These are phyloP conservation scores for Hygrophorus russula DNA, from an alignment of 768 basidiomycete species.

Conservation along the genomic window DNA sequence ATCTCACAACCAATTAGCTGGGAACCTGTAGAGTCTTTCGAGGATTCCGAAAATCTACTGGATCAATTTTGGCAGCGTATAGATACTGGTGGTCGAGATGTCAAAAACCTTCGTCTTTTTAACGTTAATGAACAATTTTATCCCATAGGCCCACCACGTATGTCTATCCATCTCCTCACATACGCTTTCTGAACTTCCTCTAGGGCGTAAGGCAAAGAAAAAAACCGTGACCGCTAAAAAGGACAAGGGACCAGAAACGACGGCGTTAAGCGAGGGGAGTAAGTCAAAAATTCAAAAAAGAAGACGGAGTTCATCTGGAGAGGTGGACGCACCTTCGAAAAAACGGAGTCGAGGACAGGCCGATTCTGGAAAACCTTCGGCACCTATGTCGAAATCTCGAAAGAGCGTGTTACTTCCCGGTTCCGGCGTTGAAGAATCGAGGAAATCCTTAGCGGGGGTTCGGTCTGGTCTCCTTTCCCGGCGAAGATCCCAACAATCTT, in stretches of 20 bases:
- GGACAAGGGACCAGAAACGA: not conserved
- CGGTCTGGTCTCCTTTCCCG: not conserved
- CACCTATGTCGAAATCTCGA: slow-evolving; percentile 10
- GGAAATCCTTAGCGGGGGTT: not conserved
- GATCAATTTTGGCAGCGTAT: slow-evolving; percentile 40
- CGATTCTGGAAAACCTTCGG: not conserved
- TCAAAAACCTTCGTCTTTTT: slow-evolving; percentile 36
- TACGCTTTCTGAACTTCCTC: not conserved
- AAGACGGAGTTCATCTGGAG: not conserved
- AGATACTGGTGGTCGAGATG: slow-evolving; percentile 38
- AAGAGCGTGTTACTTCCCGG: too few relatives aligned
- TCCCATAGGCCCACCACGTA: slow-evolving; percentile 52
- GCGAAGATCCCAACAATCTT: not conserved
- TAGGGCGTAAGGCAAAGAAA: slow-evolving; percentile 14
- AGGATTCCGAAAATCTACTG: slow-evolving; percentile 43
- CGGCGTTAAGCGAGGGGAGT: too few relatives aligned
- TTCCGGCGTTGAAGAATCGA: too few relatives aligned
- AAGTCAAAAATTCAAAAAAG: not conserved
- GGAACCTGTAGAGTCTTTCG: slow-evolving; percentile 57
- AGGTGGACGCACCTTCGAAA: slow-evolving; percentile 2
- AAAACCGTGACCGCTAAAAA: not conserved
- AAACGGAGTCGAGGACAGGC: slow-evolving; percentile 1
- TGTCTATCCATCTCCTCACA: slow-evolving; percentile 4
- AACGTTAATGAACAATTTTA: slow-evolving; percentile 41
- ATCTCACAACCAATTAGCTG: slow-evolving; percentile 30